Base-by-base conservation (phyloP, 2,329 filamentous ascomycete genomes). In the Xylaria hypoxylon region DNA sequence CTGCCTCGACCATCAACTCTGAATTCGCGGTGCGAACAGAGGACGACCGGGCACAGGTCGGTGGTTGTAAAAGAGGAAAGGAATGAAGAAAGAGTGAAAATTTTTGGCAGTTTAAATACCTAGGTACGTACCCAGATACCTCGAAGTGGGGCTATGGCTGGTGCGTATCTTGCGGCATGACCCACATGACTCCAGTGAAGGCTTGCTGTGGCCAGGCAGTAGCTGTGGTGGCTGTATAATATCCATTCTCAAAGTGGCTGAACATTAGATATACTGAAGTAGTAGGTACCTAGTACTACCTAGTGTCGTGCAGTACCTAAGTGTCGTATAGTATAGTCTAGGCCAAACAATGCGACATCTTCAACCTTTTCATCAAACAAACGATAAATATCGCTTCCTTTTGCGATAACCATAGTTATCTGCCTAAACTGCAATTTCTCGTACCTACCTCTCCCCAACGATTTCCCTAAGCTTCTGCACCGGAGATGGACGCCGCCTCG, bases 21-120 rank as follows among this genome's bases (percentile, higher is more conserved):
- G 85, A 86, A 87, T 83, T 84, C 83, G 83, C 78, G 77, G 72
- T 70, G 75, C 78, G 75, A 84, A 85, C 82, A 91, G 87, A 80
- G 91, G 92, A 95, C 83, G 83, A 82, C 88, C 89, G 88, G 86
- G 89, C 93, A 96, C 94, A 97, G 91, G 94, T 91, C 89, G 85
- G 88, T 83, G 81, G 83, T 82, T 72, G 73, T 71, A 74, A 77
- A 75, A 72, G 74, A 77, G 76, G 77, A 73, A 75, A 72, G 72
- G 77, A 78, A 74, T 75, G 77, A 74, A 77, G 77, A 68, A 68
- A 5, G 40, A 69, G 28, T 15, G 15, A 45, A 62, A 64, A 72
- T 68, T 69, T 73, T 74, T 74, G 66, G 38, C n/a, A 33, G 47
- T 15, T 63, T 65, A 68, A 68, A 65, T 71, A n/a, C n/a, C n/a